These are phyloP conservation scores for Gastrolobium villosum DNA, from an alignment of 306 rosid genomes.

Conservation along the genomic window DNA sequence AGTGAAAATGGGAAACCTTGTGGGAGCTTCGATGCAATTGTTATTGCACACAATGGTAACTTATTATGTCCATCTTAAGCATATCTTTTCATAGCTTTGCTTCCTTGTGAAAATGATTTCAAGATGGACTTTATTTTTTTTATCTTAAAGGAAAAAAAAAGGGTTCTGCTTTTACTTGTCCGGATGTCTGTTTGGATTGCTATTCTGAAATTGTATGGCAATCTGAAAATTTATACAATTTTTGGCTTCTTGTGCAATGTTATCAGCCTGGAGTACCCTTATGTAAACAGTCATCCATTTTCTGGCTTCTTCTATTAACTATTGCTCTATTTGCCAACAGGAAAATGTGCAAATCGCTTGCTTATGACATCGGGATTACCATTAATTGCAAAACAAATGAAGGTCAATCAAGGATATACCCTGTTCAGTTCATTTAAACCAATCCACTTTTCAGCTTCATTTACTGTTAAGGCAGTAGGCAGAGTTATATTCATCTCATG, in stretches of 20 bases:
- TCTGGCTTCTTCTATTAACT: slow-evolving; percentile 36
- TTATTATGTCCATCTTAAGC: slow-evolving; percentile 14
- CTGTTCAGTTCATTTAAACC: slow-evolving; percentile 36
- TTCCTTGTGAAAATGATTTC: slow-evolving; percentile 26
- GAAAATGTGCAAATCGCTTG: slow-evolving; percentile 96
- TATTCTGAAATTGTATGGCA: slow-evolving; percentile 12
- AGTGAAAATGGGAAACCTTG: slow-evolving; percentile 90
- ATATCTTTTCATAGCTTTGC: background rate
- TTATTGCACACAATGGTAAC: slow-evolving; percentile 93
- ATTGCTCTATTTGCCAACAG: slow-evolving; percentile 55
- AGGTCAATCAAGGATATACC: slow-evolving; percentile 58
- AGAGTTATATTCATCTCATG: slow-evolving; percentile 34
- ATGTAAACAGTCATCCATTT: background rate
- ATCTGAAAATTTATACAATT: slow-evolving; percentile 4
- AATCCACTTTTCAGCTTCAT: slow-evolving; percentile 17
- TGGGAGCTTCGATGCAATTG: slow-evolving; percentile 87
- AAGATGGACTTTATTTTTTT: background rate
- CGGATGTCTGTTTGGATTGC: background rate
- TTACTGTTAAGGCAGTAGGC: slow-evolving; percentile 7
- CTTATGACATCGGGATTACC: slow-evolving; percentile 90
- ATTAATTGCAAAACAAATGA: slow-evolving; percentile 84
- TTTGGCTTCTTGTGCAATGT: slow-evolving; percentile 5
- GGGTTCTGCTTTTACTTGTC: background rate
- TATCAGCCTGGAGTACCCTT: background rate
- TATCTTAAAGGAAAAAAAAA: background rate